Evolutionary conservation across 129 eudicot genomes (phyloP).

Genomic region (Silybum marianum): DNA sequence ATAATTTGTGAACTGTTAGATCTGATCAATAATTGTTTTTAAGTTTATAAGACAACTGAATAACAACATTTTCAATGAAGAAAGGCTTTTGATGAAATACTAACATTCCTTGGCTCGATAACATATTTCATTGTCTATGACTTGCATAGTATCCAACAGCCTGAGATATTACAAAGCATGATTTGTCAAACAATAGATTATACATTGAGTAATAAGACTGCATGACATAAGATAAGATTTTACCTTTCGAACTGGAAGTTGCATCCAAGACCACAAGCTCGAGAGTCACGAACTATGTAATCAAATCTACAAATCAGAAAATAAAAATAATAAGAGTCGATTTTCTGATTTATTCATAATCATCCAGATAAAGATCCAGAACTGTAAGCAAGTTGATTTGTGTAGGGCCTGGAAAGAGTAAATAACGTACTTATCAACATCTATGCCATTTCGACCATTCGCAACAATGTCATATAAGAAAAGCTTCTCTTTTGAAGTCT

Average conservation of each 20-base stretch:
- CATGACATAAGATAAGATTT: conserved; percentile 14
- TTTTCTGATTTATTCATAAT: conserved; percentile 12
- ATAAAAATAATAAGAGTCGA: not conserved
- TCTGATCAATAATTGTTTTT: conserved; percentile 42
- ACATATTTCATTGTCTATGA: conserved; percentile 84
- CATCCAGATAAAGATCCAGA: not conserved
- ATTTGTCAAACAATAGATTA: conserved; percentile 7
- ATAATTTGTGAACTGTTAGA: conserved; percentile 80
- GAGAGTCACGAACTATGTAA: conserved; percentile 86
- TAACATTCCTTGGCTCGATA: conserved; percentile 93
- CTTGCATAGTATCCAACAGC: conserved; percentile 83
- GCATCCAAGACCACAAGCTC: conserved; percentile 90
- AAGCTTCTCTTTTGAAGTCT: conserved; percentile 73
- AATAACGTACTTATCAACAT: conserved; percentile 82
- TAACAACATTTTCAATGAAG: not conserved
- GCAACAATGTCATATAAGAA: conserved; percentile 96
- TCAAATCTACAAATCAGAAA: conserved; percentile 61
- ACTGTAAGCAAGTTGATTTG: not conserved
- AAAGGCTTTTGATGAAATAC: conserved; percentile 30
- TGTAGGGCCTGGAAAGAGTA: conserved; percentile 19
- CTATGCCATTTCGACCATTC: conserved; percentile 96
- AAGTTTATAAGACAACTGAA: conserved; percentile 10
- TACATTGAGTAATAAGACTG: not conserved
- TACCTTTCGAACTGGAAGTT: conserved; percentile 79
- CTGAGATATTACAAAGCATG: conserved; percentile 48